Conservation (phyloP, 192 early-diverging fungal species). For the Pilobolus umbonatus region DNA sequence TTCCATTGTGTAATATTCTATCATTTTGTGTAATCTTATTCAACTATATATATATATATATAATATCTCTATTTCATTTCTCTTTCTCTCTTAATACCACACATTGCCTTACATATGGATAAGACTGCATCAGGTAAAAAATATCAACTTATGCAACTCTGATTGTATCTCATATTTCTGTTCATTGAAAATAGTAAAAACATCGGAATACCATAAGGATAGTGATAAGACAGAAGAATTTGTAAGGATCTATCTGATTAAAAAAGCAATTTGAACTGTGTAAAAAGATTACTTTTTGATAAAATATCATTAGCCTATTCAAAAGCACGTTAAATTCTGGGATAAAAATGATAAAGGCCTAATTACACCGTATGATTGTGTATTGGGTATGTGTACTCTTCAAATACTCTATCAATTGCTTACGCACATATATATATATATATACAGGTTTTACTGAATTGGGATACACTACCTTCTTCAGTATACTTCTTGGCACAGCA, state of each 20-base stretch:
- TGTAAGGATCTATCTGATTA: too few species aligned
- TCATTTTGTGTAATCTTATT: too few species aligned
- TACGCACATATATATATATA: background rate
- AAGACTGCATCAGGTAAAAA: too few species aligned
- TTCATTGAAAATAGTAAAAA: background rate
- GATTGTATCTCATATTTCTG: background rate
- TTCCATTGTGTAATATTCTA: too few species aligned
- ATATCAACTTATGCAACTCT: too few species aligned
- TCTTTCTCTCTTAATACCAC: too few species aligned
- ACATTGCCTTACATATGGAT: too few species aligned
- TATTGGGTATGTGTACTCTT: background rate
- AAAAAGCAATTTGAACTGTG: background rate
- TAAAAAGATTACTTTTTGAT: background rate
- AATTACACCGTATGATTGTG: slow-evolving; percentile 11
- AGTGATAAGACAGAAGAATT: background rate
- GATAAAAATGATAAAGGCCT: slow-evolving; percentile 13
- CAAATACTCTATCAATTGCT: background rate
- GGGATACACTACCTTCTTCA: slow-evolving; percentile 6
- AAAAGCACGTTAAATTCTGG: slow-evolving; percentile 17
- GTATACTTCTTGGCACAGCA: slow-evolving; percentile 5
- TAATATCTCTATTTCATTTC: too few species aligned
- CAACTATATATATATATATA: too few species aligned
- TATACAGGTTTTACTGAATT: slow-evolving; percentile 11
- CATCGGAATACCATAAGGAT: background rate
- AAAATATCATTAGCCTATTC: background rate